Evolutionary conservation across 129 eudicot species (phyloP).

Genomic region (Silybum marianum): DNA sequence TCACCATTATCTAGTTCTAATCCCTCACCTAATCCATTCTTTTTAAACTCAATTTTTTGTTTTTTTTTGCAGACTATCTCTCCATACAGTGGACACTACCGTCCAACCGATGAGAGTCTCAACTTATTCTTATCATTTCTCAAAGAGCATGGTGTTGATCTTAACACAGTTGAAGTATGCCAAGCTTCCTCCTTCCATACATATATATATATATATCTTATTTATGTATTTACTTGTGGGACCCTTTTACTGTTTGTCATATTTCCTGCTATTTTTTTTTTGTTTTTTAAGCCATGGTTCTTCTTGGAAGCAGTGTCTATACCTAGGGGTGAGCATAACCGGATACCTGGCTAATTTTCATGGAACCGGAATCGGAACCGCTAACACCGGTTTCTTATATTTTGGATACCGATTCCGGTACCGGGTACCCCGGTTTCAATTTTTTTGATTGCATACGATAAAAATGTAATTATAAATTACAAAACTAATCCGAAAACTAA

Average conservation of each 20-base stretch:
- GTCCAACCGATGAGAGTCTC: slow-evolving; percentile 83
- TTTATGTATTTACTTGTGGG: background rate
- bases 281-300: too few relatives aligned
- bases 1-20: slow-evolving; percentile 14
- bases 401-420: too few relatives aligned
- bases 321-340: too few relatives aligned
- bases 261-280: too few relatives aligned
- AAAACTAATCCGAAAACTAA: too few relatives aligned
- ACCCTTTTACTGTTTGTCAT: background rate
- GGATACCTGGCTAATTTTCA: too few relatives aligned
- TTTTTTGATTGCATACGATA: too few relatives aligned
- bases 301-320: too few relatives aligned
- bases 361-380: too few relatives aligned
- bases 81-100: slow-evolving; percentile 97
- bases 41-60: slow-evolving; percentile 13
- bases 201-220: background rate
- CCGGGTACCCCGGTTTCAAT: too few relatives aligned
- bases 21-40: background rate
- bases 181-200: background rate
- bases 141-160: slow-evolving; percentile 72
- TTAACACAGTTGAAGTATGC: slow-evolving; percentile 65
- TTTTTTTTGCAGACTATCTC: slow-evolving; percentile 64
- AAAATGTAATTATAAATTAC: too few relatives aligned
- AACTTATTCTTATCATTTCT: slow-evolving; percentile 66
- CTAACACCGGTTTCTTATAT: too few relatives aligned